Evolutionary conservation across 1,284 basidiomycete genomes (phyloP).

Genomic region (Ustilago hordei): DNA sequence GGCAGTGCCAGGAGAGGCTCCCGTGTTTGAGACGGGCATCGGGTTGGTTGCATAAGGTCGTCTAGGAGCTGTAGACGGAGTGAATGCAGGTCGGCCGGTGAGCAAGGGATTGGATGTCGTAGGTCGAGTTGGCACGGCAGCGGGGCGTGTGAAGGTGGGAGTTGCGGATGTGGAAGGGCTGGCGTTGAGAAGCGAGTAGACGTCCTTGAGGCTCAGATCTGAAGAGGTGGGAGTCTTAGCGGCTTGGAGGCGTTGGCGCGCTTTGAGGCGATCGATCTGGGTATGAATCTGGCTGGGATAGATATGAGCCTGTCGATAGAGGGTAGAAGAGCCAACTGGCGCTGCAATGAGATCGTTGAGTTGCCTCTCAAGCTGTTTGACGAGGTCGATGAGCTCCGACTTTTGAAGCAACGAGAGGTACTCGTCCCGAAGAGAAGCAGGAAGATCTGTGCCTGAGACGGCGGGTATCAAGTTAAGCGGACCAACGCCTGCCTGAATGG

Average conservation of each 20-base stretch:
- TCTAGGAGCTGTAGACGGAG: conserved; percentile 16
- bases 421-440: conserved; percentile 26
- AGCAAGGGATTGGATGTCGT: conserved; percentile 6
- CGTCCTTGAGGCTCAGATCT: conserved; percentile 46
- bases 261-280: conserved; percentile 46
- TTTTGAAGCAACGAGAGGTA: conserved; percentile 48
- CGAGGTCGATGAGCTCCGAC: conserved; percentile 46
- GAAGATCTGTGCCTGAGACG: conserved; percentile 31
- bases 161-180: conserved; percentile 9
- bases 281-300: conserved; percentile 43
- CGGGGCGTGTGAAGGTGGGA: conserved; percentile 11
- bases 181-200: conserved; percentile 44
- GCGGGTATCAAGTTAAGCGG: conserved; percentile 41
- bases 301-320: conserved; percentile 46
- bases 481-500: conserved; percentile 35
- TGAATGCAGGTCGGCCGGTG: conserved; percentile 15
- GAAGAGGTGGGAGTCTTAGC: conserved; percentile 15
- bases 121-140: conserved; percentile 7
- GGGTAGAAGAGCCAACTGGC: conserved; percentile 35
- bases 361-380: conserved; percentile 53
- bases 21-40: conserved; percentile 4
- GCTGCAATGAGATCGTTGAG: conserved; percentile 37
- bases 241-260: conserved; percentile 31
- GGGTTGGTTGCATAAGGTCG: conserved; percentile 9
- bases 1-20: conserved; percentile 8